Percentiles rank a stretch among this genome's conserved stretches.
Evolutionary conservation across 345 rosid species (phyloP).

Genomic region (Populus simonii): DNA sequence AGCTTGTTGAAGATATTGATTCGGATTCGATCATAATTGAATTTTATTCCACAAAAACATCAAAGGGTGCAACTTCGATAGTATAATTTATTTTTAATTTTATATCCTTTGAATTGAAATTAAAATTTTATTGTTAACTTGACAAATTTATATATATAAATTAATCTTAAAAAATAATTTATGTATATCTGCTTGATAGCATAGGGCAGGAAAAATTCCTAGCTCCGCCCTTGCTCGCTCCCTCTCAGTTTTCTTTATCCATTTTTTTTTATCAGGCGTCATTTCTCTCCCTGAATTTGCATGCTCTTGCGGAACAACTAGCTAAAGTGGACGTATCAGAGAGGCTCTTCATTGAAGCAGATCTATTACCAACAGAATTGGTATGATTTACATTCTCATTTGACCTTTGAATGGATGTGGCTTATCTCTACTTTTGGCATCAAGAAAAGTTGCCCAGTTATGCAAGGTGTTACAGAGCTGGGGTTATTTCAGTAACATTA

Average conservation of each 20-base stretch:
- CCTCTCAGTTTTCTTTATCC: constrained; percentile 3
- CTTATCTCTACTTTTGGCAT: background rate
- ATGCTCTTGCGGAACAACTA: constrained; percentile 58
- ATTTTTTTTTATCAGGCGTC: constrained; percentile 38
- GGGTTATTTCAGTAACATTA: background rate
- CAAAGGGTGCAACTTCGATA: too few species aligned
- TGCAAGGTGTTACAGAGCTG: background rate
- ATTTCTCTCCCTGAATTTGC: constrained; percentile 64
- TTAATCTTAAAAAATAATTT: too few species aligned
- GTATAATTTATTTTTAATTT: too few species aligned
- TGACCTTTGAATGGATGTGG: background rate
- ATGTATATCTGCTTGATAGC: too few species aligned
- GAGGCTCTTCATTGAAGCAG: constrained; percentile 70
- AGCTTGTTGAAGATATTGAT: too few species aligned
- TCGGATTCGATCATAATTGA: too few species aligned
- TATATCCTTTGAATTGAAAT: too few species aligned
- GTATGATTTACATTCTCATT: constrained; percentile 33
- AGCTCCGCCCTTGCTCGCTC: too few species aligned
- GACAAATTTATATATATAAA: too few species aligned
- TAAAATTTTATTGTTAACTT: too few species aligned
- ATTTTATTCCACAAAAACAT: too few species aligned
- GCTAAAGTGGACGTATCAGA: constrained; percentile 58
- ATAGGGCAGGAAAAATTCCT: too few species aligned
- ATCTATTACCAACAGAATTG: constrained; percentile 61
- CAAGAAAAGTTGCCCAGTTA: background rate